Evolutionary conservation across 2,329 filamentous ascomycete genomes (phyloP).

Genomic region (Ophiostoma sp.): DNA sequence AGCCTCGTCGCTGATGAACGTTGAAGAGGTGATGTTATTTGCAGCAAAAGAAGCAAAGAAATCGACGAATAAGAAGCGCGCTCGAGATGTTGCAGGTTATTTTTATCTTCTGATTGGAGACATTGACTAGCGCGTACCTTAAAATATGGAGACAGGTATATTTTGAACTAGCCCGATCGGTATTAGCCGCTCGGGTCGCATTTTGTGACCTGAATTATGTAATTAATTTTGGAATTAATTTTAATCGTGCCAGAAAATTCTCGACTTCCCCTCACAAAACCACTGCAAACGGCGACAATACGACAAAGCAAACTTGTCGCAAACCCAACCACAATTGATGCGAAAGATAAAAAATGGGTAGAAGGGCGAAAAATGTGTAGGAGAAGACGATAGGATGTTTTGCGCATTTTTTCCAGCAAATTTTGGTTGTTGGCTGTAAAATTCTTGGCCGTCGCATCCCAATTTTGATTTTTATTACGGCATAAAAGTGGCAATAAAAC

Average conservation of each 20-base stretch:
- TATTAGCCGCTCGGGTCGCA: not conserved
- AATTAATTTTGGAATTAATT: constrained; percentile 10
- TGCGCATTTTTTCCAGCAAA: not conserved
- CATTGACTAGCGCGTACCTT: constrained; percentile 5
- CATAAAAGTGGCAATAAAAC: constrained; percentile 11
- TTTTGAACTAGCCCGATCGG: not conserved
- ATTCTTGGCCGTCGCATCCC: constrained; percentile 3
- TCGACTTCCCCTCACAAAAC: not conserved
- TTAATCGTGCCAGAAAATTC: not conserved
- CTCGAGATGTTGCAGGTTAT: not conserved
- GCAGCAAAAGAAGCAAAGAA: not conserved
- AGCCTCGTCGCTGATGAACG: not conserved
- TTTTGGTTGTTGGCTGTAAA: not conserved
- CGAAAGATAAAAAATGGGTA: not conserved
- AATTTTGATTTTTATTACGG: constrained; percentile 15
- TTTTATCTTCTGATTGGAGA: constrained; percentile 19
- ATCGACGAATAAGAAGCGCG: constrained; percentile 2
- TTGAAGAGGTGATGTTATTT: not conserved
- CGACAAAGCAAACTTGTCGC: not conserved
- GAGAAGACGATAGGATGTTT: not conserved
- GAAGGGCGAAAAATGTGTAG: too few species aligned
- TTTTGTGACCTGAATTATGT: not conserved
- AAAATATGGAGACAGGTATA: not conserved
- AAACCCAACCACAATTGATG: not conserved
- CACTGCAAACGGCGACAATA: not conserved